Base-by-base conservation (phyloP, 169 alveolate species). In the Plasmodium billcollinsi region DNA sequence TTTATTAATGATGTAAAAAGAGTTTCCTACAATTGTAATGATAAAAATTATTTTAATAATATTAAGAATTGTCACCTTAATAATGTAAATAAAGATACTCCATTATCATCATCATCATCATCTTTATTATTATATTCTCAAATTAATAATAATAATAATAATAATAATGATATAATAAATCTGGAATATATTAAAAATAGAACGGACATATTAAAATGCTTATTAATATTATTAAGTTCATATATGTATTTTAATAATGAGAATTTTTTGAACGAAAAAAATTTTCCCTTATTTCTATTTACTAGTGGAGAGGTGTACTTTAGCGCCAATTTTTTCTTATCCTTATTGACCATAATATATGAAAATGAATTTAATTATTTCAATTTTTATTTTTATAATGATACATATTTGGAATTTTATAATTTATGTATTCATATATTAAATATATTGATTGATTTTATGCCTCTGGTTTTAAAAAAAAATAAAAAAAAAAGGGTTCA, bases 351-450 rank as follows among this genome's bases (percentile, higher is more conserved):
- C 47, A 78, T 71, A 18, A 85, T 85, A 18, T 85, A 71, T 85
- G 88, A 85, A 24, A 85, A 85, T 45, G 92, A 85, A 59, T 85
- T 71, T 85, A 85, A 85, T 59, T 85, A 85, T 33, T 72, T 70
- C 33, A 85, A 20, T 85, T 85, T 72, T 62, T 72, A 29, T 14
- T 85, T 85, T 85, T 85, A 71, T 47, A 74, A 85, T 66, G 83
- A 85, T 18, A 71, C 39, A 59, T 85, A 85, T 59, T 18, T 72
- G 20, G 92, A 85, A 63, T 85, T 71, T 71, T 85, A 85, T 66
- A 85, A 85, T 71, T 24, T 85, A 24, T 85, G 92, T 33, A 58
- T 85, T 43, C 86, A 58, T 49, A 4, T 71, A 71, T 50, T 85
- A 33, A 85, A 85, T 67, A 59, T 85, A 49, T 52, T 85, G 26